Conservation (phyloP, 768 basidiomycete genomes). For the Tephrocybe sp. region DNA sequence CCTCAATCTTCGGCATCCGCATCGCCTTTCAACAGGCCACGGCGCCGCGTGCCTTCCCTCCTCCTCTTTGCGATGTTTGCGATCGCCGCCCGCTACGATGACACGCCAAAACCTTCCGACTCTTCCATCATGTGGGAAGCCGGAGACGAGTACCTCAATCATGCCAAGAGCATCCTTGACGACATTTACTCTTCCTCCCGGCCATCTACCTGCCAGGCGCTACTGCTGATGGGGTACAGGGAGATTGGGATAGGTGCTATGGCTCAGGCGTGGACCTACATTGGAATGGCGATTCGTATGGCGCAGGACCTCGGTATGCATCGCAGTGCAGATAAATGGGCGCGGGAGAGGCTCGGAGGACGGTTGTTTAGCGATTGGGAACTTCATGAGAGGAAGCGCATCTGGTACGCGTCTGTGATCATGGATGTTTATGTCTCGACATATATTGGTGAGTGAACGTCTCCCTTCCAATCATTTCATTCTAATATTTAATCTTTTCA, state of each 20-base stretch:
- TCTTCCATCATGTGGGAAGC: slow-evolving; percentile 74
- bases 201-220: slow-evolving; percentile 72
- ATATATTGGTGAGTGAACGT: slow-evolving; percentile 57
- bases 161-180: slow-evolving; percentile 67
- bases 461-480: not conserved
- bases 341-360: slow-evolving; percentile 51
- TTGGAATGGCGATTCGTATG: slow-evolving; percentile 91
- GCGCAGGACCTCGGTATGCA: slow-evolving; percentile 88
- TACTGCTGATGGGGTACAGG: slow-evolving; percentile 79
- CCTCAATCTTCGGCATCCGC: slow-evolving; percentile 18
- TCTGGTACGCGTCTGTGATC: slow-evolving; percentile 78
- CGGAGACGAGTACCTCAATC: slow-evolving; percentile 68
- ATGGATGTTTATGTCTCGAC: slow-evolving; percentile 80
- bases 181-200: slow-evolving; percentile 67
- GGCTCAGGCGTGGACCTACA: slow-evolving; percentile 84
- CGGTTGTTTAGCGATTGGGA: slow-evolving; percentile 58
- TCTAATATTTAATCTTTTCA: slow-evolving; percentile 3
- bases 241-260: slow-evolving; percentile 89
- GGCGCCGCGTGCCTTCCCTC: slow-evolving; percentile 54
- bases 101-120: slow-evolving; percentile 36
- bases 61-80: slow-evolving; percentile 84
- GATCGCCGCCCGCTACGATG: slow-evolving; percentile 69
- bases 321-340: slow-evolving; percentile 77
- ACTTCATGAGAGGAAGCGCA: slow-evolving; percentile 65
- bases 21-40: slow-evolving; percentile 37